These are phyloP conservation scores for Fusarium vanettenii DNA, from an alignment of 2,329 filamentous ascomycete genomes.

Conservation along the genomic window DNA sequence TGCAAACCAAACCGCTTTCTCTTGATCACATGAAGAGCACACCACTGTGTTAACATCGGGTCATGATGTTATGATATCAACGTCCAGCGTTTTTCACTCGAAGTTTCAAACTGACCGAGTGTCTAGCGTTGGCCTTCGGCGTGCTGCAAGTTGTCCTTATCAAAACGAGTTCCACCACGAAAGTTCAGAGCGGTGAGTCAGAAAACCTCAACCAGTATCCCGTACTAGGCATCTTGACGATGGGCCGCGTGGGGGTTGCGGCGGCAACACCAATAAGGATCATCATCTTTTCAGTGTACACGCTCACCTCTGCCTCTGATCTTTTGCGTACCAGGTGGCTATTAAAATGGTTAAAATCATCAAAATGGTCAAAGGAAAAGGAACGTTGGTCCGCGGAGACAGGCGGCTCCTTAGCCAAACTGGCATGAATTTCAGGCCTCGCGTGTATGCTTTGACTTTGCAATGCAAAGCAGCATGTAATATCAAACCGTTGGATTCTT, in stretches of 20 bases:
- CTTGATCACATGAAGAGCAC: no score
- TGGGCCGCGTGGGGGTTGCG: no score
- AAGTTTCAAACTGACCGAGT: neutral
- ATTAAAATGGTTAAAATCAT: neutral
- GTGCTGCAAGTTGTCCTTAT: neutral
- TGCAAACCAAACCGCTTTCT: no score
- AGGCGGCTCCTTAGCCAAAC: neutral
- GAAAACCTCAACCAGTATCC: neutral
- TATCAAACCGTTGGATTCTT: neutral
- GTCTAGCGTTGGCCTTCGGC: neutral
- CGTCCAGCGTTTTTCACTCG: neutral
- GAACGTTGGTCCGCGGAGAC: neutral
- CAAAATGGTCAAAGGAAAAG: neutral
- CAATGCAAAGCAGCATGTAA: neutral
- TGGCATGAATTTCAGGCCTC: neutral
- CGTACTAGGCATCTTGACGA: neutral
- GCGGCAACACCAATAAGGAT: neutral
- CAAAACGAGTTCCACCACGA: neutral
- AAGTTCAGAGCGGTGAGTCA: neutral
- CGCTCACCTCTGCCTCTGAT: neutral
- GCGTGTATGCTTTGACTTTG: neutral
- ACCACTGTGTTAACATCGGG: no score
- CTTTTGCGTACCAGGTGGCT: neutral
- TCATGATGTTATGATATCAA: no score
- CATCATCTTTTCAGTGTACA: neutral